Base-by-base conservation (phyloP, 176 grass and related monocot species). In the Thalia dealbata region DNA sequence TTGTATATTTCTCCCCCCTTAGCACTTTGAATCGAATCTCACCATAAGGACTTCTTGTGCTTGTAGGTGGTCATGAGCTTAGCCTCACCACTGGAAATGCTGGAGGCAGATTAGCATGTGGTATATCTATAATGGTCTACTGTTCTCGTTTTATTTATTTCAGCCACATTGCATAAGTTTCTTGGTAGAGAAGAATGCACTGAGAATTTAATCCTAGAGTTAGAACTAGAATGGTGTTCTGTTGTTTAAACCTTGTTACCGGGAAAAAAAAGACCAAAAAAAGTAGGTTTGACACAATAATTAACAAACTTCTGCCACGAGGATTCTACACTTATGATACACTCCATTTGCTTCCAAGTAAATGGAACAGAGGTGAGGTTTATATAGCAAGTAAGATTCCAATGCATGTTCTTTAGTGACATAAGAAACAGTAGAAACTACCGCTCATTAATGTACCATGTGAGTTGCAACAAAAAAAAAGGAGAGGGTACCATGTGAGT, bases 21-120 rank as follows among this genome's bases (percentile, higher is more conserved):
- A 24, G 58, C 2, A 6, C 22, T 27, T 63, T 27, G 8, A 27
- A 27, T 63, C 3, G 7, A 35, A 19, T 43, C 24, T 68, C 8
- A 60, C 6, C 21, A 69, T 72, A 32, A 74, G 41, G 12, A 46
- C 64, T 26, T 63, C 80, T 74, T 12, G 38, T 64, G 19, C 71
- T 62, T 80, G 12, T 61, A 99, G 95, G 95, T 23, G 90, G 95
- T 0, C 95, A 99, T 79, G 95, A 99, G 83, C 90, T 99, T 82
- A 99, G 95, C 32, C 87, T 99, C 44, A 81, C 41, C 62, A 99
- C 95, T 59, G 90, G 95, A 90, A 99, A 99, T 77, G 95, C 95
- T 70, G 95, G 95, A 85, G 95, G 95, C 62, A 86, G 95, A 86
- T 84, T 99, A 86, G 95, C 95, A 81, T 93, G 95, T 25, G 95